Evolutionary conservation across 192 early-diverging fungal genomes (phyloP), one percentile per base, ranked within the genome.

Genomic region (Coemansia sp.): DNA sequence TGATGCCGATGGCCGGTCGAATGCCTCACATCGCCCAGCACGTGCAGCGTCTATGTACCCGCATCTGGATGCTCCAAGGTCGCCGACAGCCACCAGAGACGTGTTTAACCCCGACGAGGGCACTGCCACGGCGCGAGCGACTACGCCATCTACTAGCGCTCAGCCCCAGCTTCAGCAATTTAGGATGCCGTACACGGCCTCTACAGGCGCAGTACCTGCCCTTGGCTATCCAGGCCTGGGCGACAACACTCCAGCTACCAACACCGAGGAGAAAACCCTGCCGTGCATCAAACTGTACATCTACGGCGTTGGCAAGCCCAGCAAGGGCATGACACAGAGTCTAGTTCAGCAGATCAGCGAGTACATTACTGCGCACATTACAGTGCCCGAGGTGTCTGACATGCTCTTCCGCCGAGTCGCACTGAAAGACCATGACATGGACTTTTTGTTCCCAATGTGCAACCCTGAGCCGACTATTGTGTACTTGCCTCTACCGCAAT

Each of bases 371-470:
- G 68, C 68, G 1, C 69, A 77, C 15, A 77, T 79, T 15, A 79
- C 77, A 8, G 79, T 84, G 77, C 82, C 77, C 4, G 74, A 76
- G 69, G 79, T 84, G 68, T 84, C 82, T 6, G 72, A 73, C 31
- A 77, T 72, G 74, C 43, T 84, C 69, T 40, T 77, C 62, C 74
- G 82, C 12, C 71, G 75, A 46, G 74, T 79, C 5, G 54, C 77
- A 15, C 74, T 84, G 29, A 77, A 84, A 43, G 69, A 71, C 40
- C 74, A 84, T 24, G 82, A 84, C 69, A 74, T 79, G 68, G 59
- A 74, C 66, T 79, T 84, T 74, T 38, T 84, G 82, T 77, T 84
- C 47, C 82, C 82, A 0, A 49, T 38, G 61, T 79, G 82, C 77
- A 77, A 77, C 44, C 82, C 82, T 0, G 82, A 84, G 72, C 82